Evolutionary conservation across 352 stramenopile species (phyloP).

Genomic region (Pythium oligandrum): DNA sequence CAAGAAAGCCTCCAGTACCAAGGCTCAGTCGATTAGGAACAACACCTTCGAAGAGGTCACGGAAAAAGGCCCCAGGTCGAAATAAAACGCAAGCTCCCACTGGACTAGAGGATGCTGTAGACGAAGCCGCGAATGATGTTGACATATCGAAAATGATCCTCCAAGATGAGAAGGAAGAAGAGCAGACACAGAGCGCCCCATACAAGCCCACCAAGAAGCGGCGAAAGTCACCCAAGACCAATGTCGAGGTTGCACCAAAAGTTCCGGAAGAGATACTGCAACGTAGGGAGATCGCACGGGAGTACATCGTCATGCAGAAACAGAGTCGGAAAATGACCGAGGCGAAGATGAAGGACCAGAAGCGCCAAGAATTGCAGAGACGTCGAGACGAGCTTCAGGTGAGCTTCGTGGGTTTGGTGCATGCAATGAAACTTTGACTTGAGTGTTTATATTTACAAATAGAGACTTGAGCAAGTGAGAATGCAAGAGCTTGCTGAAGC

Average conservation of each 20-base stretch:
- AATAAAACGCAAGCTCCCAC: too few relatives aligned
- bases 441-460: not conserved
- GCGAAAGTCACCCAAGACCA: too few relatives aligned
- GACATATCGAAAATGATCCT: too few relatives aligned
- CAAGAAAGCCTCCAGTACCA: slow-evolving; percentile 53
- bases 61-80: too few relatives aligned
- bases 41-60: not conserved
- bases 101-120: too few relatives aligned
- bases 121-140: too few relatives aligned
- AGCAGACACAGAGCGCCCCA: too few relatives aligned
- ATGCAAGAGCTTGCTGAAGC: slow-evolving; percentile 15
- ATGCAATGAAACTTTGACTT: not conserved
- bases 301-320: slow-evolving; percentile 69
- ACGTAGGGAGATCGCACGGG: slow-evolving; percentile 47
- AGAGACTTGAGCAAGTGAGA: slow-evolving; percentile 23
- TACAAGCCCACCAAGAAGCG: too few relatives aligned
- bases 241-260: not conserved
- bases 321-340: slow-evolving; percentile 31
- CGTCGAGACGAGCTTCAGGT: slow-evolving; percentile 49
- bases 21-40: slow-evolving; percentile 26
- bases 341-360: slow-evolving; percentile 30
- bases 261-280: slow-evolving; percentile 27
- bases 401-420: not conserved
- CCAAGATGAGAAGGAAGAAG: too few relatives aligned
- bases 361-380: slow-evolving; percentile 24